These are phyloP conservation scores for Xylaria arbuscula DNA, from an alignment of 2,329 filamentous ascomycete species.

Conservation along the genomic window DNA sequence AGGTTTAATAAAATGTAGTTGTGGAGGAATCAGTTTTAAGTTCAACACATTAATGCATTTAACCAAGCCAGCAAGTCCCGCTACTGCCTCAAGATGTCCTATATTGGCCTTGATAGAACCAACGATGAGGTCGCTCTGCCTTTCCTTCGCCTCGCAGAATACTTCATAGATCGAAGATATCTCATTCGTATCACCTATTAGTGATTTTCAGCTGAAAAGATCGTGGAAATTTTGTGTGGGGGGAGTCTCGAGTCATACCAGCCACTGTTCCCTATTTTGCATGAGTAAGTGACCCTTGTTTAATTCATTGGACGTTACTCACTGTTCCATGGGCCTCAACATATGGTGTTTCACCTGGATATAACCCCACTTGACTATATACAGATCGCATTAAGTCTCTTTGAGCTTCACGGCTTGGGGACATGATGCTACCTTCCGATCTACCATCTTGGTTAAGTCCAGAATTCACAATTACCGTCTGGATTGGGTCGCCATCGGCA, in stretches of 20 bases:
- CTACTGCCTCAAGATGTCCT: slow-evolving; percentile 25
- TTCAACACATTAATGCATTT: slow-evolving; percentile 26
- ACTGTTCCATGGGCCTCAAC: slow-evolving; percentile 29
- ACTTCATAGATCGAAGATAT: slow-evolving; percentile 21
- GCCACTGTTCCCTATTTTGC: slow-evolving; percentile 19
- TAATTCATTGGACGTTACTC: neutral
- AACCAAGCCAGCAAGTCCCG: slow-evolving; percentile 23
- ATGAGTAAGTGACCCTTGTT: neutral
- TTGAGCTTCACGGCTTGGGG: slow-evolving; percentile 50
- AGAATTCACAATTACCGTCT: slow-evolving; percentile 25
- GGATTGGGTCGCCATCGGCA: slow-evolving; percentile 57
- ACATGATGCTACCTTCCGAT: slow-evolving; percentile 54
- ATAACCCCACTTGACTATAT: slow-evolving; percentile 11
- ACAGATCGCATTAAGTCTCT: slow-evolving; percentile 25
- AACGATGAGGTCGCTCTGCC: slow-evolving; percentile 11
- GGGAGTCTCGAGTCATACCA: neutral
- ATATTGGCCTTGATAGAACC: slow-evolving; percentile 30
- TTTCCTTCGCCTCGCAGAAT: slow-evolving; percentile 12
- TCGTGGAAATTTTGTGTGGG: too few relatives aligned
- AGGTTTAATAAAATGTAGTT: slow-evolving; percentile 16
- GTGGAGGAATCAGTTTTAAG: slow-evolving; percentile 15
- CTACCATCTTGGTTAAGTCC: slow-evolving; percentile 34
- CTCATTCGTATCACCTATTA: slow-evolving; percentile 21
- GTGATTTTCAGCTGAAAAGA: neutral
- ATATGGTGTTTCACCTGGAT: slow-evolving; percentile 17